These are phyloP conservation scores for Volvariella volvacea DNA, from an alignment of 1,284 basidiomycete species.

Conservation along the genomic window DNA sequence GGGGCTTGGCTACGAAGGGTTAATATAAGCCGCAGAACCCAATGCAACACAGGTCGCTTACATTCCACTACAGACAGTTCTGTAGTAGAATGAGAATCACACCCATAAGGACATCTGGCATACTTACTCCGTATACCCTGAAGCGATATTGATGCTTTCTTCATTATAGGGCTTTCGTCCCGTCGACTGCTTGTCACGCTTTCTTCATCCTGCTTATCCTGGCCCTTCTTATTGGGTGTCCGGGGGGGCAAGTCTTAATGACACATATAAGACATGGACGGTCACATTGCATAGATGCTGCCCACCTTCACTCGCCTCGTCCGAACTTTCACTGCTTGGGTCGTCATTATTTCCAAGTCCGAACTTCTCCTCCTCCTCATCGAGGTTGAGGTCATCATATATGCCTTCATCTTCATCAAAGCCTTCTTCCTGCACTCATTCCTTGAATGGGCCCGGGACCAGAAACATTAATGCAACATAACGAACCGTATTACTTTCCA, in stretches of 20 bases:
- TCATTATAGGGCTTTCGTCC: slow-evolving; percentile 71
- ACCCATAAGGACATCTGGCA: slow-evolving; percentile 1
- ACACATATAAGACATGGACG: background rate
- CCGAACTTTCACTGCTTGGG: slow-evolving; percentile 63
- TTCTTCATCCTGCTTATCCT: slow-evolving; percentile 55
- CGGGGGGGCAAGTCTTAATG: slow-evolving; percentile 54
- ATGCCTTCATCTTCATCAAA: slow-evolving; percentile 98
- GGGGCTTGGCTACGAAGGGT: slow-evolving; percentile 53
- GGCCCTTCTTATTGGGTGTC: slow-evolving; percentile 53
- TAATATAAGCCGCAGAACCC: slow-evolving; percentile 10
- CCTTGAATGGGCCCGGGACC: slow-evolving; percentile 13
- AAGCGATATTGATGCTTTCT: slow-evolving; percentile 59
- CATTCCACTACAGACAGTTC: slow-evolving; percentile 39
- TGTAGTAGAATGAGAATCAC: slow-evolving; percentile 14
- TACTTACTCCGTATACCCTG: slow-evolving; percentile 57
- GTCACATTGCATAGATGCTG: background rate
- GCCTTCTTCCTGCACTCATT: slow-evolving; percentile 75
- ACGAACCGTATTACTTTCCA: slow-evolving; percentile 91
- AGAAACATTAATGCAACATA: slow-evolving; percentile 8
- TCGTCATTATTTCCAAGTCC: slow-evolving; percentile 77
- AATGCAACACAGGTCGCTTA: slow-evolving; percentile 15
- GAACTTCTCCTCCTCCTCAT: slow-evolving; percentile 94
- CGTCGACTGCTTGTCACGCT: slow-evolving; percentile 63
- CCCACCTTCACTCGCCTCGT: slow-evolving; percentile 67
- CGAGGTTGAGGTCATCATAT: slow-evolving; percentile 96